Base-by-base conservation (phyloP, 805 yeast species). In the Candida yuanshanica region DNA sequence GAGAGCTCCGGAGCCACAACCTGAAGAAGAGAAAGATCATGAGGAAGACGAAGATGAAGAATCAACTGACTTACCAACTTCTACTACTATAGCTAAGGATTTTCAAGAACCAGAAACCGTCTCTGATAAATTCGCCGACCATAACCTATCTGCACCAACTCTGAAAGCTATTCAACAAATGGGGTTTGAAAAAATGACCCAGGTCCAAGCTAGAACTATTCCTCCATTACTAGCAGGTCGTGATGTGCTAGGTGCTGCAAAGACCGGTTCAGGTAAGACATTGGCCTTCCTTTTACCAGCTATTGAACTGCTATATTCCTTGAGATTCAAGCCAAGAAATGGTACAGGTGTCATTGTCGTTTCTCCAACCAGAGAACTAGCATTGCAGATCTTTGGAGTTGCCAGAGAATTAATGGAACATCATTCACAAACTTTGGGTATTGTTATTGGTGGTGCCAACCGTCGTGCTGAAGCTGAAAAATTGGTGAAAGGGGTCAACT, bases 231-330 rank as follows among this genome's bases (percentile, higher is more conserved):
- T 95, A 48, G 97, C 98, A 1, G 99, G 99, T 34, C 79, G 91
- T 53, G 99, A 93, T 65, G 98, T 95, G 17, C 73, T 93, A 41
- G 99, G 99, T 51, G 99, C 99, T n/a, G 99, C 99, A 43, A 91
- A 90, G 68, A 93, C 99, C 3, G 99, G 99, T 41, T 89, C 97
- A 1, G 99, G 99, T 61, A 93, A 93, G 69, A 93, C 99, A 0
- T 69, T 95, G 46, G 98, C 99, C 9, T 93, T 93, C 55, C 70
- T 93, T 57, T 75, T 93, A 45, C 99, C 99, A 12, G 99, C 99
- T 24, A 83, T 93, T 49, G 99, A 93, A 66, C 69, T 89, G 68
- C 72, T 93, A 41, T 84, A 90, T 59, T 81, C 95, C 14, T 74
- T 93, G 56, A 88, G 84, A 61, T 93, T 90, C 71, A 93, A 91